Percentiles rank a stretch among this genome's conserved stretches.
These are phyloP conservation scores for Aspergillus nanangensis DNA, from an alignment of 495 filamentous ascomycete genomes.

Conservation along the genomic window DNA sequence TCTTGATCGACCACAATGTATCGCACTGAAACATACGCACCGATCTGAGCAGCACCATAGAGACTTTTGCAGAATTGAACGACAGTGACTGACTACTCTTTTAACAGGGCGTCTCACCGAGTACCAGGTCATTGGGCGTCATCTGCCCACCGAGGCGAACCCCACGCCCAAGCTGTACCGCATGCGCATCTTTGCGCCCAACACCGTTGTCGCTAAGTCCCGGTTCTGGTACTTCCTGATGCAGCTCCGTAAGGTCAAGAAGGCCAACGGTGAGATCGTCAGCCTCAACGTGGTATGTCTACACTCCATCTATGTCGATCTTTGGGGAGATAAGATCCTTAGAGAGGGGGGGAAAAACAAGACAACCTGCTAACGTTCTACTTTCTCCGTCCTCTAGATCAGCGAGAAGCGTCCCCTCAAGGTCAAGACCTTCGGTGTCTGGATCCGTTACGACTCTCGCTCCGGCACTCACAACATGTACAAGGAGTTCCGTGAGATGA, in stretches of 20 bases:
- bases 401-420: conserved; percentile 96
- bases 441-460: conserved; percentile 99
- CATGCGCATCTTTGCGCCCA: conserved; percentile 99
- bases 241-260: conserved; percentile 99
- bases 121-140: conserved; percentile 99
- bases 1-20: background rate
- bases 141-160: conserved; percentile 93
- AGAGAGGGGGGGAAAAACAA: too few relatives aligned
- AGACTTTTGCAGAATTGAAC: conserved; percentile 1
- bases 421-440: conserved; percentile 99
- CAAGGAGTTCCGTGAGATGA: conserved; percentile 99
- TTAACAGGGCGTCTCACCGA: conserved; percentile 90
- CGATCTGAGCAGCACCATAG: conserved; percentile 15
- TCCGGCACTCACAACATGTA: conserved; percentile 99
- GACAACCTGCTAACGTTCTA: too few relatives aligned
- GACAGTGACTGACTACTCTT: conserved; percentile 31
- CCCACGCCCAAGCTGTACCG: conserved; percentile 97
- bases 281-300: conserved; percentile 84
- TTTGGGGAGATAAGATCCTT: too few relatives aligned
- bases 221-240: conserved; percentile 99
- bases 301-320: background rate
- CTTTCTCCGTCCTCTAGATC: too few relatives aligned
- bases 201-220: conserved; percentile 96
- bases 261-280: conserved; percentile 98
- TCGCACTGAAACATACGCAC: conserved; percentile 13